Percentiles rank a stretch among this genome's conserved stretches.
Evolutionary conservation across 768 basidiomycete genomes (phyloP).

Genomic region (Russula abietina): DNA sequence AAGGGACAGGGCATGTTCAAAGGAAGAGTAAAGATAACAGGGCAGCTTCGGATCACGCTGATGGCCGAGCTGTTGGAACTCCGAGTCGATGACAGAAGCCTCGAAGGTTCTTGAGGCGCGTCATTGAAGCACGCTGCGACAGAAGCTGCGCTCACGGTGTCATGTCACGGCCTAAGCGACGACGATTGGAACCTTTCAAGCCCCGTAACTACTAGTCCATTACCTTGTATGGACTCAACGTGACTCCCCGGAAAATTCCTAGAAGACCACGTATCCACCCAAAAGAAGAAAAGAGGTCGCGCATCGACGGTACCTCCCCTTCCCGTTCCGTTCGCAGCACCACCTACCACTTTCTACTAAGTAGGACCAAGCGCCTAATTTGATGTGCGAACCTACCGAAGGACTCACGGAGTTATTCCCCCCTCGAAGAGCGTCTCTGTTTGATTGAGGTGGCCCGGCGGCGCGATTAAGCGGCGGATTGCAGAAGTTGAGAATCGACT

Average conservation of each 20-base stretch:
- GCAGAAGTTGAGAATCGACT: neutral
- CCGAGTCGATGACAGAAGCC: neutral
- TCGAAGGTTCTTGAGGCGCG: neutral
- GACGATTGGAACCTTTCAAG: neutral
- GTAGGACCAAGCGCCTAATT: neutral
- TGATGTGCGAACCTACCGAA: neutral
- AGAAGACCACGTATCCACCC: neutral
- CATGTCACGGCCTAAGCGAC: conserved; percentile 3
- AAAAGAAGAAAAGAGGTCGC: conserved; percentile 4
- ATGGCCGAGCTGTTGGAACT: conserved; percentile 2
- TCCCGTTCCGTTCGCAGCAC: neutral
- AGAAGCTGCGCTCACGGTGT: conserved; percentile 9
- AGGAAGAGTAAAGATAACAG: neutral
- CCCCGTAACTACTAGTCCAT: neutral
- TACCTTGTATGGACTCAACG: conserved; percentile 3
- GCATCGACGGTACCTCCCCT: neutral
- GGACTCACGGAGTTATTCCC: conserved; percentile 1
- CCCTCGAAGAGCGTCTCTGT: neutral
- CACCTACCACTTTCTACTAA: neutral
- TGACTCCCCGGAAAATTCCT: conserved; percentile 1
- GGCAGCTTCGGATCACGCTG: neutral
- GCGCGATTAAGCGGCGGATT: neutral
- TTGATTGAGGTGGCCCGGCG: neutral
- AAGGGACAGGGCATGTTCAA: neutral
- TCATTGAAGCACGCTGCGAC: conserved; percentile 11